Percentiles rank a stretch among this genome's conserved stretches.
phyloP scores from a whole-genome alignment of 176 grass and related monocot species.

The Otatea glauca region DNA sequence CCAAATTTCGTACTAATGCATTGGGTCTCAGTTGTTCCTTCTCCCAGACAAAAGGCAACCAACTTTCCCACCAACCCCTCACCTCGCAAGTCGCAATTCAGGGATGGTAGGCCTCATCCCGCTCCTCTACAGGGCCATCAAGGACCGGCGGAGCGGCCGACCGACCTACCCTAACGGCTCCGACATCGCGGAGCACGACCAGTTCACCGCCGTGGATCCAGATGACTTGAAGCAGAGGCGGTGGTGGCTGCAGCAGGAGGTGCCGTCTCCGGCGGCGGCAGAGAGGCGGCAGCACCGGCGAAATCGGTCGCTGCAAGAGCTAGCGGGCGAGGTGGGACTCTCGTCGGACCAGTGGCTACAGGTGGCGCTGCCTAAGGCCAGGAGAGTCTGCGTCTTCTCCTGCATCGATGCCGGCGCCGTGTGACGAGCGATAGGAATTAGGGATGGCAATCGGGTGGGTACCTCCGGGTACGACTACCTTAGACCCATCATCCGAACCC shows the following conservation, averaged over 20 bases:
- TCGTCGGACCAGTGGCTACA: conserved; percentile 39
- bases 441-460: too few relatives aligned
- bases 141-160: conserved; percentile 42
- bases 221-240: conserved; percentile 54
- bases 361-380: conserved; percentile 53
- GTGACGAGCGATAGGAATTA: conserved; percentile 22
- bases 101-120: conserved; percentile 66
- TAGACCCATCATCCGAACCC: too few relatives aligned
- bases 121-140: conserved; percentile 67
- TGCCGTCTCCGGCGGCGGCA: conserved; percentile 42
- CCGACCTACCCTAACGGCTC: background rate
- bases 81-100: background rate
- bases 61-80: conserved; percentile 27
- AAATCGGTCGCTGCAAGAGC: conserved; percentile 50
- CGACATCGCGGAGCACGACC: background rate
- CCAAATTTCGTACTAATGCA: too few relatives aligned
- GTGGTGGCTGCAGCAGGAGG: conserved; percentile 49
- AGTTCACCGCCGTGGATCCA: conserved; percentile 24
- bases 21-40: too few relatives aligned
- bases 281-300: conserved; percentile 25
- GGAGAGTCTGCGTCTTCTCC: conserved; percentile 60
- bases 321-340: conserved; percentile 49
- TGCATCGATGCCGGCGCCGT: conserved; percentile 53
- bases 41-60: background rate
- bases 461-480: too few relatives aligned